Evolutionary conservation across 2,329 filamentous ascomycete genomes (phyloP), one percentile per base, ranked within the genome.

Genomic region (Xylaria sp.): DNA sequence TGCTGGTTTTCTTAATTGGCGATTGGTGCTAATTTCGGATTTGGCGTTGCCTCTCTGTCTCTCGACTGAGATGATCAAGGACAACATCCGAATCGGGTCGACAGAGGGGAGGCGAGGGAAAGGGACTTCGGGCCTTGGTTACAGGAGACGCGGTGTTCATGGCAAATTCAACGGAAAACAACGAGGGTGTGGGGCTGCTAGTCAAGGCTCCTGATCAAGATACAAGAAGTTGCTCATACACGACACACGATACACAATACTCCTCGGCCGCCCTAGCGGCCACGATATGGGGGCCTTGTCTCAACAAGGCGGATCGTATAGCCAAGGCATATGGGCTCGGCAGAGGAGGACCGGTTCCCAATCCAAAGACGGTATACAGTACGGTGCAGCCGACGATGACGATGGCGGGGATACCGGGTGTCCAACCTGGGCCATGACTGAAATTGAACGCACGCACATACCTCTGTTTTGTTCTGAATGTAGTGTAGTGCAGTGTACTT

Each of bases 361-460:
- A 5, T n/a, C 55, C 48, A 48, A 61, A 37, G n/a, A 63, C 4
- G 55, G 53, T 42, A 66, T 55, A 54, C 60, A 42, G 63, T 65
- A 67, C 65, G 54, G 35, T 27, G 59, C 32, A 59, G 23, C 23
- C 23, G 47, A 44, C 54, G 60, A 60, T 47, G 58, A 65, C 16
- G 59, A 68, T 54, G 51, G 27, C 42, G 13, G 35, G 44, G 60
- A 42, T 25, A 25, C 29, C 53, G 23, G 37, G 16, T 58, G 40
- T n/a, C 55, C 6, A 29, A 23, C 10, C 29, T 6, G 44, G 55
- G 37, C 10, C 37, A 44, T 21, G 25, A 58, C 55, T 58, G 37
- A 32, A 55, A 53, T 40, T 51, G 18, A 27, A 51, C 60, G 60
- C 60, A 70, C 65, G 60, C 64, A 69, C 68, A 58, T 66, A 42